Evolutionary conservation across 495 filamentous ascomycete genomes (phyloP), one percentile per base, ranked within the genome.

Genomic region (Penicillium daleae): DNA sequence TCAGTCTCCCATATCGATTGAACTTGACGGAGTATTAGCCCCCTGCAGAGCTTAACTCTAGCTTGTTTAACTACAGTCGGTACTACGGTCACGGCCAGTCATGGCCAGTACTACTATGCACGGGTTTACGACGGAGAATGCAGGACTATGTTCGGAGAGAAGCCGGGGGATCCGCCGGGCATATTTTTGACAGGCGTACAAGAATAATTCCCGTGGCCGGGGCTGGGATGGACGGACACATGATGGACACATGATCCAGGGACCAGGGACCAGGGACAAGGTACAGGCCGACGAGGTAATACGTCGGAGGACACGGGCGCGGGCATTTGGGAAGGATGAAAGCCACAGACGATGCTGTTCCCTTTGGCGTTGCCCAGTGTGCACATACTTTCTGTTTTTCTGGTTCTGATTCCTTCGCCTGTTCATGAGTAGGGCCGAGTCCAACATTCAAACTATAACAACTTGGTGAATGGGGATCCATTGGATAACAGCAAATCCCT

Each of bases 151-250:
- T 21, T 46, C 66, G 66, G 61, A 35, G 54, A 68, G 59, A 65
- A 62, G 40, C 57, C 59, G 46, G 57, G 31, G 57, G 58, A 31
- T 49, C 56, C 66, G 62, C 63, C 44, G 56, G 40, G 26, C 29
- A 24, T 39, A 39, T 39, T 54, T 55, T 42, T 52, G 57, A 51
- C 57, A 60, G 62, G 62, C 62, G 42, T 46, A 46, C 19, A 61
- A 54, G 57, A 64, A 42, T 53, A 61, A 61, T 60, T 60, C 51
- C 62, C 56, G 49, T 57, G 19, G 13, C 26, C 24, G 27, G n/a
- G n/a, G n/a, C n/a, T n/a, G n/a, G n/a, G n/a, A n/a, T n/a, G n/a
- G n/a, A n/a, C n/a, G n/a, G n/a, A 4, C 56, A 44, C 39, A 52
- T 52, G 49, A 52, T 12, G 10, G 12, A 4, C 57, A 49, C 42